phyloP scores from a whole-genome alignment of 2,329 filamentous ascomycete genomes.

The Pseudocercospora crystallina region DNA sequence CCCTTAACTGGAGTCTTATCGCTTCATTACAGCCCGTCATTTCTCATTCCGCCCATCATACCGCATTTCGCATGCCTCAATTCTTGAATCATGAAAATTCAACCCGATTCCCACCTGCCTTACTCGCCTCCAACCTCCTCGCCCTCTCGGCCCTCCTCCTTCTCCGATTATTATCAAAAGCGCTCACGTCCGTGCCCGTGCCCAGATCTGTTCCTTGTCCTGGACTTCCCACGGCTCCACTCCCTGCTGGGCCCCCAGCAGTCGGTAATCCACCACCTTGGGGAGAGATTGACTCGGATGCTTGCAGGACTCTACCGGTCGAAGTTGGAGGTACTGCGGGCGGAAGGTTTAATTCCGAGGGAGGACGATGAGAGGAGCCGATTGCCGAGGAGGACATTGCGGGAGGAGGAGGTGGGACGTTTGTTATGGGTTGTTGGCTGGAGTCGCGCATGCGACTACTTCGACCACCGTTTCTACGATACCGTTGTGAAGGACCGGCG shows the following conservation, averaged over 20 bases:
- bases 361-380: conserved; percentile 23
- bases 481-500: conserved; percentile 15
- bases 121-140: conserved; percentile 35
- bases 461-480: conserved; percentile 16
- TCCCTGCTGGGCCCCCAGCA: conserved; percentile 26
- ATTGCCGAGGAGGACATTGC: conserved; percentile 27
- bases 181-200: conserved; percentile 40
- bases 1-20: too few relatives aligned
- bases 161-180: conserved; percentile 56
- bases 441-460: conserved; percentile 20
- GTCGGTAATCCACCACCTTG: conserved; percentile 3
- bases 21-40: neutral
- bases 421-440: conserved; percentile 33
- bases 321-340: conserved; percentile 19
- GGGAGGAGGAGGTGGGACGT: conserved; percentile 32
- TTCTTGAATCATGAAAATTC: conserved; percentile 48
- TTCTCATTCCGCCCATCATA: conserved; percentile 2
- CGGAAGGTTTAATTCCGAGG: conserved; percentile 33
- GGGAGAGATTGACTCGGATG: conserved; percentile 10
- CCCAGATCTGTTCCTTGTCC: conserved; percentile 41
- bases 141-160: conserved; percentile 55
- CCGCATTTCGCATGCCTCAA: neutral
- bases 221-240: conserved; percentile 35
- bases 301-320: conserved; percentile 12
- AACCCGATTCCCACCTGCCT: conserved; percentile 41